phyloP scores from a whole-genome alignment of 2,329 filamentous ascomycete species.

The Xylariaceae sp. region DNA sequence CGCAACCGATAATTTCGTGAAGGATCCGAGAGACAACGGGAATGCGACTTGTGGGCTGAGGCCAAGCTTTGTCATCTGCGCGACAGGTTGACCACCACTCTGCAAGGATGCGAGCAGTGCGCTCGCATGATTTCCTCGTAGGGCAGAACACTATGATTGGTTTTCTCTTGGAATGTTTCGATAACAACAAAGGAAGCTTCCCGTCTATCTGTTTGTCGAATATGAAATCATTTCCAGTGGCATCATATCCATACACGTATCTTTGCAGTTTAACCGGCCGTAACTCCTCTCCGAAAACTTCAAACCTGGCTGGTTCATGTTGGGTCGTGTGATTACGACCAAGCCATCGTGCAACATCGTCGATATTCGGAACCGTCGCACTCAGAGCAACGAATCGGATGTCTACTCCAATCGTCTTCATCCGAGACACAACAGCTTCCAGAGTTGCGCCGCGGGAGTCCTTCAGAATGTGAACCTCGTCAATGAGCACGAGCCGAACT shows the following conservation, averaged over 20 bases:
- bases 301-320: slow-evolving; percentile 61
- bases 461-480: slow-evolving; percentile 85
- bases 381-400: slow-evolving; percentile 80
- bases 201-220: slow-evolving; percentile 69
- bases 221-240: slow-evolving; percentile 65
- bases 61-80: slow-evolving; percentile 60
- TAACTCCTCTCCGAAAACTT: slow-evolving; percentile 76
- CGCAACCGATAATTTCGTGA: slow-evolving; percentile 46
- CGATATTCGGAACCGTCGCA: slow-evolving; percentile 78
- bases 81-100: slow-evolving; percentile 59
- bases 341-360: slow-evolving; percentile 78
- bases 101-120: slow-evolving; percentile 65
- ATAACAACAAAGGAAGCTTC: slow-evolving; percentile 65
- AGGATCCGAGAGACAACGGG: slow-evolving; percentile 59
- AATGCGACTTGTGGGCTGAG: slow-evolving; percentile 49
- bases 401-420: slow-evolving; percentile 75
- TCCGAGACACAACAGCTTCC: slow-evolving; percentile 80
- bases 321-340: slow-evolving; percentile 61
- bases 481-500: slow-evolving; percentile 77
- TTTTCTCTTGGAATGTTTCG: slow-evolving; percentile 65
- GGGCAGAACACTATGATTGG: slow-evolving; percentile 83
- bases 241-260: slow-evolving; percentile 70
- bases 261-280: slow-evolving; percentile 75
- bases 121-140: slow-evolving; percentile 67
- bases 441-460: slow-evolving; percentile 75